Conservation (phyloP, 257 asterid genomes). For the Rhazya stricta region DNA sequence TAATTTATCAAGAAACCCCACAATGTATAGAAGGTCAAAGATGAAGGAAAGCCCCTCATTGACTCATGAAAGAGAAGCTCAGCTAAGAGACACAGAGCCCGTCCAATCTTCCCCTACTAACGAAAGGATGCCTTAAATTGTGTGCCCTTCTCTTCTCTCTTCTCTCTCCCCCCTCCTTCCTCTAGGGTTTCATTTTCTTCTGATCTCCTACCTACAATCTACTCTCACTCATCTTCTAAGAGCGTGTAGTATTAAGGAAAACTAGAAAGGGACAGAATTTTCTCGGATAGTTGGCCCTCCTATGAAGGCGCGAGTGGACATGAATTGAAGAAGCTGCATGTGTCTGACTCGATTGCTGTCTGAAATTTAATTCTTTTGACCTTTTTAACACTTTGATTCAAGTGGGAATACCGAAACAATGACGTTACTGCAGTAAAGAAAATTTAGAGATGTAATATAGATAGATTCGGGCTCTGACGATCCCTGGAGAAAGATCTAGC, state of each 20-base stretch:
- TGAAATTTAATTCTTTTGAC: not conserved
- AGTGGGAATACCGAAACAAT: not conserved
- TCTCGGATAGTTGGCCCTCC: no score
- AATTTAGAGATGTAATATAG: not conserved
- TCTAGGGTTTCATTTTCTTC: not conserved
- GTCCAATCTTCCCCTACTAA: constrained; percentile 1
- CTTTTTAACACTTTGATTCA: not conserved
- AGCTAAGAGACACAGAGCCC: not conserved
- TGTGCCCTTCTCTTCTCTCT: constrained; percentile 11
- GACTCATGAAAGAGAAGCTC: not conserved
- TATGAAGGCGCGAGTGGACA: not conserved
- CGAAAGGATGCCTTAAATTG: not conserved
- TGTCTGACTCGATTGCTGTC: not conserved
- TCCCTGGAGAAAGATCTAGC: not conserved
- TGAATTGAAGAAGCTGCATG: not conserved
- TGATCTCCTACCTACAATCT: no score
- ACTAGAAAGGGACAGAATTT: no score
- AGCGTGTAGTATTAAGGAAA: no score
- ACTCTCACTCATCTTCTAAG: no score
- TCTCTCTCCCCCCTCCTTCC: not conserved
- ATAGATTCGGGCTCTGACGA: constrained; percentile 5
- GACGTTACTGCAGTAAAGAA: constrained; percentile 4
- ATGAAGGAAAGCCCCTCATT: not conserved
- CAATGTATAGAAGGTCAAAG: not conserved
- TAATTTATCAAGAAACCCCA: no score